These are phyloP conservation scores for Thraustochytrium striatum DNA, from an alignment of 352 stramenopile genomes.

Conservation along the genomic window DNA sequence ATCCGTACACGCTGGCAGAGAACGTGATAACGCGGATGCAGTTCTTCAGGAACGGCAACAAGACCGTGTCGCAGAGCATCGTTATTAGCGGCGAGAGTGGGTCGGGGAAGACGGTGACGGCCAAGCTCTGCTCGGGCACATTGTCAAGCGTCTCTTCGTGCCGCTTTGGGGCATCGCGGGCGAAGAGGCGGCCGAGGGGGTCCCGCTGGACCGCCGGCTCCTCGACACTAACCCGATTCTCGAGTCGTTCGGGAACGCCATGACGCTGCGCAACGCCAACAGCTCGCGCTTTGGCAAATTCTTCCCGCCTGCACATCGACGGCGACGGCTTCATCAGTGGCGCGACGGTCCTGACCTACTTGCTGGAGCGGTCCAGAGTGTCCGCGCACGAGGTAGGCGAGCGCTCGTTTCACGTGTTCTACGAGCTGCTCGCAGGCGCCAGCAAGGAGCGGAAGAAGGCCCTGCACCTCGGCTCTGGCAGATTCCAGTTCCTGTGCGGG, in stretches of 20 bases:
- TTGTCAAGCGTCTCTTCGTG: conserved; percentile 8
- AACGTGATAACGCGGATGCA: conserved; percentile 56
- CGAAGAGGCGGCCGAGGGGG: conserved; percentile 6
- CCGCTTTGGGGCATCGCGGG: not conserved
- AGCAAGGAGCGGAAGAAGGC: conserved; percentile 59
- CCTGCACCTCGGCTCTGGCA: conserved; percentile 64
- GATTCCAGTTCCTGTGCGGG: conserved; percentile 59
- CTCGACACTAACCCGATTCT: conserved; percentile 82
- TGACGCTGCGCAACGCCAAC: conserved; percentile 94
- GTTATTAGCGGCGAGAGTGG: conserved; percentile 34
- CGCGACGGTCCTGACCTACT: conserved; percentile 80
- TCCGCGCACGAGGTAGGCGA: conserved; percentile 71
- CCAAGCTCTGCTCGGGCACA: conserved; percentile 31
- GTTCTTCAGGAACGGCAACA: not conserved
- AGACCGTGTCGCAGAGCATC: not conserved
- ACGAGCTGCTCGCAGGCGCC: conserved; percentile 66
- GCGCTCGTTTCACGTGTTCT: conserved; percentile 87
- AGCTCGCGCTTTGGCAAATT: conserved; percentile 89
- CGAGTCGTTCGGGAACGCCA: conserved; percentile 90
- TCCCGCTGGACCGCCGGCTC: conserved; percentile 62
- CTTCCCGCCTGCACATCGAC: conserved; percentile 73
- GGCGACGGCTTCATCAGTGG: conserved; percentile 63
- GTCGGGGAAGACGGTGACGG: conserved; percentile 40
- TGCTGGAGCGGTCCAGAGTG: conserved; percentile 82
- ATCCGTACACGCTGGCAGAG: conserved; percentile 63